A percentile compares a stretch with the other conserved stretches of the same genome.
Conservation (phyloP, 2,329 filamentous ascomycete species). For the Fusarium transvaalense region DNA sequence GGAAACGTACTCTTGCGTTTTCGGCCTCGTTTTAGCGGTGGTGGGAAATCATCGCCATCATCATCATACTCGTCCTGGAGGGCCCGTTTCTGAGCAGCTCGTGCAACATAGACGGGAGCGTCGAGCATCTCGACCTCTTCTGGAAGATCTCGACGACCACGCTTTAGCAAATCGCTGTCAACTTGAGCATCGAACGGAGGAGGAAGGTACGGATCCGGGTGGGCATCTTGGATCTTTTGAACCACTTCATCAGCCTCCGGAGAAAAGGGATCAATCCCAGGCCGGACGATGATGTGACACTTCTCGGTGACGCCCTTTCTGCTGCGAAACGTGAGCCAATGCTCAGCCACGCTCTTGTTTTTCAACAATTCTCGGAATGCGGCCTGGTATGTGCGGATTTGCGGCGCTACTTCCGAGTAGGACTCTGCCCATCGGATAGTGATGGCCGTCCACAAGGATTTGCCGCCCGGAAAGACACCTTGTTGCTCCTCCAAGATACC, state of each 20-base stretch:
- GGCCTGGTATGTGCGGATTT: slow-evolving; percentile 55
- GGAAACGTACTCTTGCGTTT: slow-evolving; percentile 33
- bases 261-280: slow-evolving; percentile 58
- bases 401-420: slow-evolving; percentile 58
- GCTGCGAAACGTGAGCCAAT: slow-evolving; percentile 60
- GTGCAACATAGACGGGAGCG: slow-evolving; percentile 64
- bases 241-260: slow-evolving; percentile 59
- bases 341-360: slow-evolving; percentile 54
- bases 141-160: slow-evolving; percentile 55
- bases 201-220: slow-evolving; percentile 54
- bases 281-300: slow-evolving; percentile 60
- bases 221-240: slow-evolving; percentile 61
- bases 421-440: slow-evolving; percentile 59
- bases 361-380: slow-evolving; percentile 56
- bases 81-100: slow-evolving; percentile 52
- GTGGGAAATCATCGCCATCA: slow-evolving; percentile 29
- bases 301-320: slow-evolving; percentile 58
- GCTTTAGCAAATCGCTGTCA: slow-evolving; percentile 39
- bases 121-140: slow-evolving; percentile 62
- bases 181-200: slow-evolving; percentile 40
- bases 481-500: slow-evolving; percentile 50
- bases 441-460: slow-evolving; percentile 63
- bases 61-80: slow-evolving; percentile 42
- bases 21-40: slow-evolving; percentile 42
- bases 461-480: slow-evolving; percentile 65